Evolutionary conservation across 2,329 filamentous ascomycete genomes (phyloP).

Genomic region (Colletotrichum sp.): DNA sequence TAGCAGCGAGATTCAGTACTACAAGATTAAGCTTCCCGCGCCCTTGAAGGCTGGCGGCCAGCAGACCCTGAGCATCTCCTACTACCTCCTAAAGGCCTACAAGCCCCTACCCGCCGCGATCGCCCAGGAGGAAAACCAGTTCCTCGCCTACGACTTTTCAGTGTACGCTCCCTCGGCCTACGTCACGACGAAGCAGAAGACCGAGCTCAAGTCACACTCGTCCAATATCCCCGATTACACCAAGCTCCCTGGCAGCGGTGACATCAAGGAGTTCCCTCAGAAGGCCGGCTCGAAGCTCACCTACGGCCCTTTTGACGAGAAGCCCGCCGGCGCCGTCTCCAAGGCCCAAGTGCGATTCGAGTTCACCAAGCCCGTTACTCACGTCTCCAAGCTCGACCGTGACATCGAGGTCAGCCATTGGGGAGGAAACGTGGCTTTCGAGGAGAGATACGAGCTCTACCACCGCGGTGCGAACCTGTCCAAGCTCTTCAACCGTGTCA

Average conservation of each 20-base stretch:
- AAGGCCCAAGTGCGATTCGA: conserved; percentile 87
- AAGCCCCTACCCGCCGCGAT: conserved; percentile 82
- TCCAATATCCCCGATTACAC: conserved; percentile 86
- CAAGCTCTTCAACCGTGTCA: conserved; percentile 75
- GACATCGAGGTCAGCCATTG: conserved; percentile 97
- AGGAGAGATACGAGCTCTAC: conserved; percentile 89
- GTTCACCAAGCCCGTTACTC: conserved; percentile 89
- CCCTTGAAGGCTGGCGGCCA: conserved; percentile 79
- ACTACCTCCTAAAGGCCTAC: conserved; percentile 80
- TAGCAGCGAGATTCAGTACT: conserved; percentile 77
- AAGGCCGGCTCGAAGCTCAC: conserved; percentile 86
- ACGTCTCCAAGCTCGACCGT: conserved; percentile 80
- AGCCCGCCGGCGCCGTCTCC: conserved; percentile 77
- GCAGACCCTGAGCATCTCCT: conserved; percentile 87
- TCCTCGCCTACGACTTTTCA: conserved; percentile 83
- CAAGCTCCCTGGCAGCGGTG: conserved; percentile 64
- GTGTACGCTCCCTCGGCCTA: conserved; percentile 87
- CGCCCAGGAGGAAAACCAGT: conserved; percentile 85
- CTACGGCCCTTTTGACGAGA: conserved; percentile 87
- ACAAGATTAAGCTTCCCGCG: conserved; percentile 78
- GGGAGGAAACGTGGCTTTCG: conserved; percentile 95
- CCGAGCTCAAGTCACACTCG: conserved; percentile 88
- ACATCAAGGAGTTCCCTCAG: conserved; percentile 69
- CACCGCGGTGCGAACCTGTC: conserved; percentile 85
- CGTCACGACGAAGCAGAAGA: conserved; percentile 90